phyloP scores from a whole-genome alignment of 2,329 filamentous ascomycete species.

The Botrytis fragariae region DNA sequence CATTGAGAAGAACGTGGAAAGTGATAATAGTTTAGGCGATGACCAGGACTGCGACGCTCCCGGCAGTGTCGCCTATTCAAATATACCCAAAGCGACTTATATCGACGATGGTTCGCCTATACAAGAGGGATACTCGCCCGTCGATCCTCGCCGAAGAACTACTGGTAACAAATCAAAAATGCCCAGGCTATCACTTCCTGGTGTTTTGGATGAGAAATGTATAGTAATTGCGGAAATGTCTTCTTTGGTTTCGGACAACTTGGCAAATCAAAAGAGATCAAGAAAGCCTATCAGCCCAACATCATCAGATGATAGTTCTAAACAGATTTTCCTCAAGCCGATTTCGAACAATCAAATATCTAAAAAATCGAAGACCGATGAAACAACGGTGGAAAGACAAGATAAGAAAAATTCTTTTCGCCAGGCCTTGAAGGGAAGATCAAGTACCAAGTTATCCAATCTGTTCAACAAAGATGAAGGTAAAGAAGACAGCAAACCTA shows the following conservation, averaged over 20 bases:
- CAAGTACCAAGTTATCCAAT: constrained; percentile 47
- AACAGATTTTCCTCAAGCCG: constrained; percentile 24
- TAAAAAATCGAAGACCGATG: constrained; percentile 38
- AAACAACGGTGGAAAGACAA: constrained; percentile 32
- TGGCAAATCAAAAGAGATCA: constrained; percentile 37
- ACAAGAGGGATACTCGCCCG: neutral
- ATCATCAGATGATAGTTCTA: constrained; percentile 31
- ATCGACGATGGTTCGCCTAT: neutral
- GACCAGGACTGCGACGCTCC: neutral
- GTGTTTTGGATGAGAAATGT: constrained; percentile 18
- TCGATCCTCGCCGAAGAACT: neutral
- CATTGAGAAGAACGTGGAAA: constrained; percentile 30
- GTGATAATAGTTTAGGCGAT: constrained; percentile 21
- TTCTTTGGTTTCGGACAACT: constrained; percentile 22
- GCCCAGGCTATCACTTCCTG: constrained; percentile 10
- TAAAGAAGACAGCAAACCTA: constrained; percentile 28
- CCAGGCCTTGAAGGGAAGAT: constrained; percentile 51
- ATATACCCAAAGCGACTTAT: neutral
- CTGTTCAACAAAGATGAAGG: constrained; percentile 50
- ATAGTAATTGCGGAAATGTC: neutral
- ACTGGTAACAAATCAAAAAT: constrained; percentile 7
- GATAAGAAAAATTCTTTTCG: constrained; percentile 50
- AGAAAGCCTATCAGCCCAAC: constrained; percentile 34
- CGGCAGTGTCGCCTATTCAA: neutral
- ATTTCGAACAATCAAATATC: constrained; percentile 34